Evolutionary conservation across 2,329 filamentous ascomycete genomes (phyloP), one percentile per base, ranked within the genome.

Genomic region (Phialocephala sp.): DNA sequence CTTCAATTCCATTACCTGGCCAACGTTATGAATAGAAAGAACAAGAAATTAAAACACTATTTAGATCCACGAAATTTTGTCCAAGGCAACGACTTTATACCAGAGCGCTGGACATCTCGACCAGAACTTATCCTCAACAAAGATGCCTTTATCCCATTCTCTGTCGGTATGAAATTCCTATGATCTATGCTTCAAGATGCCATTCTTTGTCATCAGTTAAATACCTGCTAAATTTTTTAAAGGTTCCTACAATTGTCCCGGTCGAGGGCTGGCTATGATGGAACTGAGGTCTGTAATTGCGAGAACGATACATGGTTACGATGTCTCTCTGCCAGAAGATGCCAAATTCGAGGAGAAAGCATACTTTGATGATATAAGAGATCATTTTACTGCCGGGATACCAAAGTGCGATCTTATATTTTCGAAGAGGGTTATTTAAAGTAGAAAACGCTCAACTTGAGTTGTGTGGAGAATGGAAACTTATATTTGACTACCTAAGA

Each of bases 211-310:
- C 5, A 2, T 11, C 15, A 47, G 24, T 22, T 37, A 11, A 36
- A 32, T 6, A 3, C 27, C 6, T 32, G 32, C 50, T 39, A 37
- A 20, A 4, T 4, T 5, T 2, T 4, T 1, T 8, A 36, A 35
- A 59, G 76, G 76, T 11, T 61, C 66, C 12, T 76, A 76, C 54
- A 70, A 68, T 18, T 79, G 76, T 60, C 68, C 72, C 0, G 76
- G 77, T 0, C 76, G 75, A 59, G 71, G 72, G 3, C 61, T 78
- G 1, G 77, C 76, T 8, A 63, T 78, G 60, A 72, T 77, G 68
- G 73, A 76, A 22, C 63, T 79, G 43, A 71, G 76, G 2, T 69
- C 73, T 24, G 65, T 73, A 14, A 56, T 76, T 1, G 69, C 69
- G 5, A 55, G 63, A 56, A 65, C 63, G 18, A 18, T 65, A 8